Conservation (phyloP, 306 rosid genomes). For the Lupinus albus region DNA sequence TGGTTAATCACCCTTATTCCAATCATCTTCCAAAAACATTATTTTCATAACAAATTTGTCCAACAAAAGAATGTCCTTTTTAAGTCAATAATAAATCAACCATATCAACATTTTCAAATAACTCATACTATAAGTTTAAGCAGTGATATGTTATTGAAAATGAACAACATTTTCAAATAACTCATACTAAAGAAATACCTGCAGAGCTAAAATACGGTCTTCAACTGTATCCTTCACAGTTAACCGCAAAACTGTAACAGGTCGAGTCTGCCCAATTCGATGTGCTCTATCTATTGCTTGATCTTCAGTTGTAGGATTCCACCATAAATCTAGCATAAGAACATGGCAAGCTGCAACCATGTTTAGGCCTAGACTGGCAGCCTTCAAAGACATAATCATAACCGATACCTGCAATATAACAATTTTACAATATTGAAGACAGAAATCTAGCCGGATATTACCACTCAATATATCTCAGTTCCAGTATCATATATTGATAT, state of each 20-base stretch:
- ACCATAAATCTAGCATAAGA: too few species aligned
- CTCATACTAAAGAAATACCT: constrained; percentile 64
- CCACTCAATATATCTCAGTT: constrained; percentile 12
- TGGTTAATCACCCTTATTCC: background rate
- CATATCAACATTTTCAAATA: constrained; percentile 7
- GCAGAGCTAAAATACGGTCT: constrained; percentile 94
- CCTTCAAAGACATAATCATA: constrained; percentile 93
- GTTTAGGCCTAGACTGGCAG: constrained; percentile 99
- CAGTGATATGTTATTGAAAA: background rate
- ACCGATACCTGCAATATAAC: constrained; percentile 49
- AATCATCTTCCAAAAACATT: background rate
- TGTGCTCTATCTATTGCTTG: too few species aligned
- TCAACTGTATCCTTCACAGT: constrained; percentile 94
- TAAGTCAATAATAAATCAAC: constrained; percentile 8
- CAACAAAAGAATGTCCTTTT: background rate
- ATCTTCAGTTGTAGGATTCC: too few species aligned
- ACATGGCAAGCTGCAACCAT: constrained; percentile 98
- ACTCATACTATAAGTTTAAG: background rate
- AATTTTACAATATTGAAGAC: background rate
- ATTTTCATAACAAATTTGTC: background rate
- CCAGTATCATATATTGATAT: background rate
- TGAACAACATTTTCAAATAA: too few species aligned
- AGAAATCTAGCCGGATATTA: background rate
- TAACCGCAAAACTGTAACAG: constrained; percentile 89
- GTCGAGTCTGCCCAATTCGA: constrained; percentile 98